Percentiles rank a stretch among this genome's conserved stretches.
Evolutionary conservation across 2,329 filamentous ascomycete species (phyloP).

Genomic region (Penicillium olsonii): DNA sequence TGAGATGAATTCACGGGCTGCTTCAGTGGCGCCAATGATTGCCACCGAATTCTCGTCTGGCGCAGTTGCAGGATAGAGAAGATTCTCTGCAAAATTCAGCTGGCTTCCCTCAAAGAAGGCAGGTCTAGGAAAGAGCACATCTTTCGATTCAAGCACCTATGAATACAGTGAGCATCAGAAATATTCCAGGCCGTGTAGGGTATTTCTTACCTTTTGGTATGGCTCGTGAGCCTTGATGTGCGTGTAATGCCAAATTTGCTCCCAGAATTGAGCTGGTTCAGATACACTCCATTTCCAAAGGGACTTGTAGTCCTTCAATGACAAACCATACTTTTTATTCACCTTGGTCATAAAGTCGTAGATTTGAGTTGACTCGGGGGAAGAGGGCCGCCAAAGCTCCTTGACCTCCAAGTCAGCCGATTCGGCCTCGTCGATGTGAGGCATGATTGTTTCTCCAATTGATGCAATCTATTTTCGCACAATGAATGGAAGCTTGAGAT

Average conservation of each 20-base stretch:
- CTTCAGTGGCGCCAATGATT: constrained; percentile 80
- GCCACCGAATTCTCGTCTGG: constrained; percentile 63
- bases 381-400: constrained; percentile 71
- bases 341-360: constrained; percentile 70
- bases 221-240: constrained; percentile 69
- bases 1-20: constrained; percentile 62
- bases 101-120: constrained; percentile 77
- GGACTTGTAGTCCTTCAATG: constrained; percentile 67
- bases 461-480: background rate
- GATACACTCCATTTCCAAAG: constrained; percentile 84
- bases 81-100: constrained; percentile 93
- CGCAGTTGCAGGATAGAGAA: constrained; percentile 72
- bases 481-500: background rate
- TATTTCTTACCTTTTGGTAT: constrained; percentile 46
- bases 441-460: constrained; percentile 12
- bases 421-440: constrained; percentile 21
- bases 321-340: constrained; percentile 65
- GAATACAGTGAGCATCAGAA: background rate
- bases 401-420: constrained; percentile 19
- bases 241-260: constrained; percentile 79
- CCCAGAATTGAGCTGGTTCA: constrained; percentile 77
- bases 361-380: constrained; percentile 69
- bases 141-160: constrained; percentile 67
- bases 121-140: constrained; percentile 81
- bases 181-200: background rate